Percentiles rank a stretch among this genome's conserved stretches.
Conservation (phyloP, 2,329 filamentous ascomycete genomes). For the Trichoderma oligosporum region DNA sequence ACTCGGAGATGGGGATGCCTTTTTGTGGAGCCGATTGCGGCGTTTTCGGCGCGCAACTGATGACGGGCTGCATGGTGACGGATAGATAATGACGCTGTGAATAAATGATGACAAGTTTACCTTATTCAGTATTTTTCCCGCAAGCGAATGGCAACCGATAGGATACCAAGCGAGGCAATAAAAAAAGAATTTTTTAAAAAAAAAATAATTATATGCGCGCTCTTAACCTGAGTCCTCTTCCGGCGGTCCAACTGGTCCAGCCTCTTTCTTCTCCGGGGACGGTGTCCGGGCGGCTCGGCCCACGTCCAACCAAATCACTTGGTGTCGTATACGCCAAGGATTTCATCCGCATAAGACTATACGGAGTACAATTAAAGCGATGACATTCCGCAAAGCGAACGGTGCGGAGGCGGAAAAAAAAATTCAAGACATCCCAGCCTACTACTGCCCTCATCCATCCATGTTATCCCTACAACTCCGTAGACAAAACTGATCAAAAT, state of each 20-base stretch:
- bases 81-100: neutral
- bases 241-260: slow-evolving; percentile 6
- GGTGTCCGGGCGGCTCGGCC: slow-evolving; percentile 9
- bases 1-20: neutral
- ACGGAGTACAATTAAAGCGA: neutral
- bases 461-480: neutral
- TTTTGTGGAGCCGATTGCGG: slow-evolving; percentile 5
- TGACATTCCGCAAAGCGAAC: slow-evolving; percentile 4
- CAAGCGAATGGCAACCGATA: neutral
- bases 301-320: slow-evolving; percentile 10
- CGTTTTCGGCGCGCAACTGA: neutral
- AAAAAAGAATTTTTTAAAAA: neutral
- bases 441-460: too few species aligned
- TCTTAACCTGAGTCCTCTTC: neutral
- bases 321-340: neutral
- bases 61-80: neutral
- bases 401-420: neutral
- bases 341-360: neutral
- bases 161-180: neutral
- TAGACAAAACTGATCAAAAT: neutral
- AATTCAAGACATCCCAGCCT: too few species aligned
- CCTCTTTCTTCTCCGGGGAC: neutral
- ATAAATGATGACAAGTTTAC: neutral
- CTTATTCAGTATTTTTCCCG: neutral
- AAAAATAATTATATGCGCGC: neutral